Base-by-base conservation (phyloP, 495 filamentous ascomycete species). In the Penicillium antarcticum region DNA sequence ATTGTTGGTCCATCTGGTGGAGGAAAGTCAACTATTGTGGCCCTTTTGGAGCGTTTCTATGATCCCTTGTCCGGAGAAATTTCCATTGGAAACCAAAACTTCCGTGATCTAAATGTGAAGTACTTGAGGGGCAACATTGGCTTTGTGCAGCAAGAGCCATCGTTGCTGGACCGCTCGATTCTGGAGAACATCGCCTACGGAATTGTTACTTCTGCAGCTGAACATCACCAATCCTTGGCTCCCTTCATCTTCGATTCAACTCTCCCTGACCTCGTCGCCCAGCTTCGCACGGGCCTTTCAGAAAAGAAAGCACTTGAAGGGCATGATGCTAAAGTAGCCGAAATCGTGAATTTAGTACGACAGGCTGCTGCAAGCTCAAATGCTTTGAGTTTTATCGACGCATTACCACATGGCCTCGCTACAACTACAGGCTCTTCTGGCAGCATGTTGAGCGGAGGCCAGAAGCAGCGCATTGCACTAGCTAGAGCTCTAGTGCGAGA, bases 401-500 rank as follows among this genome's bases (percentile, higher is more conserved):
- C 61, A 12, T 55, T 84, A 4, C 74, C 74, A 8, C 45, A 79
- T 43, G 80, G 76, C 0, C 65, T 76, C 35, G 71, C 70, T 16
- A 83, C 79, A 0, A 58, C 60, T 44, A 70, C 77, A 7, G 85
- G 84, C 0, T 58, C 71, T 4, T 74, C 74, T 18, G 85, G 82
- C 10, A 72, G 69, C 4, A 75, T 75, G 35, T 63, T 87, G n/a
- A 82, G 77, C 11, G 80, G 80, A 14, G 80, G 81, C 5, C 81
- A 87, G 48, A 80, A 78, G 38, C 84, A 87, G 55, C 68, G 83
- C 9, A 65, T 87, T 42, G 75, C 86, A 14, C 81, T 90, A 36
- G 86, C 86, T 0, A 74, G 85, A 23, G 82, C 81, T n/a, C 80
- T 88, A 19, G 78, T 92, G 29, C 87, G 86, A 51, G 74, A 87